These are phyloP conservation scores for Xerocomellus dryophilus DNA, from an alignment of 768 basidiomycete genomes.

Conservation along the genomic window DNA sequence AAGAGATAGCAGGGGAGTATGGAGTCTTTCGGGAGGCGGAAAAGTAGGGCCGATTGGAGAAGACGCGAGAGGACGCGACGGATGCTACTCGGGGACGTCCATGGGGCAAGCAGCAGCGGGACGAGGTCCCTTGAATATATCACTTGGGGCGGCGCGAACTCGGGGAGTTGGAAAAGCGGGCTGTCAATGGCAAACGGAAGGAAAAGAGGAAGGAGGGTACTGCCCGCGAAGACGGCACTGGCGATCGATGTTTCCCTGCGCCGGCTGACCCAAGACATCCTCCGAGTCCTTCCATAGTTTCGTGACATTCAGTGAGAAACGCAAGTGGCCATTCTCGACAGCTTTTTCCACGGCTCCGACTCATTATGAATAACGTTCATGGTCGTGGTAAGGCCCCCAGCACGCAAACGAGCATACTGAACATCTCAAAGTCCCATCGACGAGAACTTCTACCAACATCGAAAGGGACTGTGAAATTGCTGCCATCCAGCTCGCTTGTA, in stretches of 20 bases:
- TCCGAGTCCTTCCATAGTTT: background rate
- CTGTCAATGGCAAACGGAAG: conserved; percentile 1
- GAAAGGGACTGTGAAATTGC: no score
- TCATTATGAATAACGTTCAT: no score
- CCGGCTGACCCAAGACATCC: background rate
- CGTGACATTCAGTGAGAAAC: conserved; percentile 4
- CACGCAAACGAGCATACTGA: no score
- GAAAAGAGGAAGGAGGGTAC: conserved; percentile 12
- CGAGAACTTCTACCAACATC: no score
- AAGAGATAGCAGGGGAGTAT: conserved; percentile 14
- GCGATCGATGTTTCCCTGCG: background rate
- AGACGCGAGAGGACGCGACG: conserved; percentile 23
- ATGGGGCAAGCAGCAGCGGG: conserved; percentile 36
- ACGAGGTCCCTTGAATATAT: conserved; percentile 34
- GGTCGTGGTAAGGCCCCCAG: no score
- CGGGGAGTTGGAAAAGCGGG: conserved; percentile 14
- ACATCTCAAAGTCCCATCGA: no score
- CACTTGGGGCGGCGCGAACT: conserved; percentile 40
- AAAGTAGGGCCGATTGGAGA: conserved; percentile 17
- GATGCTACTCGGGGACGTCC: conserved; percentile 29
- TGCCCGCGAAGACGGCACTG: conserved; percentile 10
- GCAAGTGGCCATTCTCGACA: background rate
- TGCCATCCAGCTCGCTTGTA: no score
- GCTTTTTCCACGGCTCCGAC: conserved; percentile 4
- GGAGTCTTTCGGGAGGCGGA: conserved; percentile 5